phyloP scores from a whole-genome alignment of 2,329 filamentous ascomycete genomes.

The Trichoderma simmonsii region DNA sequence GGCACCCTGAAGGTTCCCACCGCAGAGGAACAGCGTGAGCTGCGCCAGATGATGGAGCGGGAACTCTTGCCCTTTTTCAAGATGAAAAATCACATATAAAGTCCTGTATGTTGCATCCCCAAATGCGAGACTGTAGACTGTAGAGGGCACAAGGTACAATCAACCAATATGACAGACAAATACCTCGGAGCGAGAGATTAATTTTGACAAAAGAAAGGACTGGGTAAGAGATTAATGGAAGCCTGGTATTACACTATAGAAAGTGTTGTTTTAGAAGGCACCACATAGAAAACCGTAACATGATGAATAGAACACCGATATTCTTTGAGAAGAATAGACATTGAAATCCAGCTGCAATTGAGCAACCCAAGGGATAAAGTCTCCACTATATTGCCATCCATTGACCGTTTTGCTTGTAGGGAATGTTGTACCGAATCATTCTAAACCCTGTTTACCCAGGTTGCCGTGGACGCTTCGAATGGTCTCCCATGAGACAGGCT shows the following conservation, averaged over 20 bases:
- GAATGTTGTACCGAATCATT: not conserved
- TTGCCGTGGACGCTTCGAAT: slow-evolving; percentile 22
- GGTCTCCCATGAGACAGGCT: slow-evolving; percentile 30
- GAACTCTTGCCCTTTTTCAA: slow-evolving; percentile 21
- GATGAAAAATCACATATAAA: not conserved
- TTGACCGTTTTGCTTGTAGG: not conserved
- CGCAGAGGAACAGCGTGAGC: slow-evolving; percentile 44
- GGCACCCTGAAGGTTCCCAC: slow-evolving; percentile 42
- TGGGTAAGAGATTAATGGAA: not conserved
- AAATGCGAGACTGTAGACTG: not conserved
- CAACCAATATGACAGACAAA: not conserved
- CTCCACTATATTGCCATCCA: not conserved
- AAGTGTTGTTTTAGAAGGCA: not conserved
- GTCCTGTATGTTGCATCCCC: not conserved
- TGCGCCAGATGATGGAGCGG: slow-evolving; percentile 33
- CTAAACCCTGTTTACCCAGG: not conserved
- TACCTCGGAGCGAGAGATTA: not conserved
- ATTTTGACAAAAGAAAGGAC: not conserved
- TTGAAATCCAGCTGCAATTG: not conserved
- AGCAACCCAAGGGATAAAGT: not conserved
- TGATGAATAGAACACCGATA: not conserved
- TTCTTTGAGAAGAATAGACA: not conserved
- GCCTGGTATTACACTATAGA: not conserved
- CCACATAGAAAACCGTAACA: not conserved
- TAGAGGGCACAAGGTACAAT: not conserved